Base-by-base conservation (phyloP, 306 rosid genomes). In the Trichosanthes truncata region DNA sequence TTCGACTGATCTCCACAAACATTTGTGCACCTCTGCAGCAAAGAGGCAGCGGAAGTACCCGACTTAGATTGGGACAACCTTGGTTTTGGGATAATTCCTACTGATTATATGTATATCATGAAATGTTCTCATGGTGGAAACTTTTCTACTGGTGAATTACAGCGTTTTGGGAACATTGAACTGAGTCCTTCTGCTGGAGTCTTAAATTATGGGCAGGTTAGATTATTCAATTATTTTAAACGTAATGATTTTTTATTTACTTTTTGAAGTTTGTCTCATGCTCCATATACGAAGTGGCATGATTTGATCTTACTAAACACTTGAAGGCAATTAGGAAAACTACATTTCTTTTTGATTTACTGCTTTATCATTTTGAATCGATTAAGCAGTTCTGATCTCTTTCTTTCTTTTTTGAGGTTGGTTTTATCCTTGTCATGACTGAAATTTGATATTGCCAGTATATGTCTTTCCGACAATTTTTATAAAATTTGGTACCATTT, bases 171-270 rank as follows among this genome's bases (percentile, higher is more conserved):
- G 67, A 93, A 95, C 85, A 93, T 95, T 60, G 97, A 95, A 81
- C 75, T 95, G 90, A 89, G 66, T 74, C 99, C 99, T 63, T 87
- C 97, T 5, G 91, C 99, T 4, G 99, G 97, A 73, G 90, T 95
- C 76, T 75, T 95, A 60, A 95, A 95, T 85, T 95, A 95, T 79
- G 99, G 97, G 53, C 97, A 95, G 98, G 97, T 95, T 82, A 72
- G 79, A 66, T 69, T 78, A 53, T 60, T 67, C 9, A 80, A 61
- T 78, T 43, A 53, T 52, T 78, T 17, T 75, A 11, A n/a, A 33
- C 26, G 15, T 79, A 23, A n/a, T 74, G 17, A 51, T 57, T 38
- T 80, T 20, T 29, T 74, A 11, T 23, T 45, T 52, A 52, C 25
- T 61, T 78, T 53, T 55, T 63, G 41, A 66, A 55, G 40, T 68